These are phyloP conservation scores for Gracilaria vermiculophylla DNA, from an alignment of 23 red algal species.

Conservation along the genomic window DNA sequence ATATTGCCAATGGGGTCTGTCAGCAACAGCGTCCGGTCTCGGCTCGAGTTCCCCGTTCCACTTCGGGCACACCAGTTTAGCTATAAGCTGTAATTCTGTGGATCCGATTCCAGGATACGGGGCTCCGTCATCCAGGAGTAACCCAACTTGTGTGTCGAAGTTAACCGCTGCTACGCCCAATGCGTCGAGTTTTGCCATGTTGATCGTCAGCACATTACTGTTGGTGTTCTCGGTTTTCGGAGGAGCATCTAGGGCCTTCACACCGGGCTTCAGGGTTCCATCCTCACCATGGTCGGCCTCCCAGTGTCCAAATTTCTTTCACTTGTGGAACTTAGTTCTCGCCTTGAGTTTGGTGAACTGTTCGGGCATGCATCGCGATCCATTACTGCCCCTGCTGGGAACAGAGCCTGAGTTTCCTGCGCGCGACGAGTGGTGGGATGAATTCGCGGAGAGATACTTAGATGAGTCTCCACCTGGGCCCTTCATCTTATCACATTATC, in stretches of 20 bases:
- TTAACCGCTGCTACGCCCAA: background rate
- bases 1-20: conserved; percentile 11
- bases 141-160: too few relatives aligned
- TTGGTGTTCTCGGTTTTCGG: background rate
- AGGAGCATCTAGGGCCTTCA: background rate
- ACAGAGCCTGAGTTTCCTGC: background rate
- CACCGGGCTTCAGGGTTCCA: background rate
- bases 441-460: background rate
- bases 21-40: background rate
- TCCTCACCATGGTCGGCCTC: background rate
- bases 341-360: background rate
- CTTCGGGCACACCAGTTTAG: background rate
- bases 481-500: background rate
- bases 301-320: background rate
- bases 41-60: background rate
- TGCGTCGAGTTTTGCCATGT: background rate
- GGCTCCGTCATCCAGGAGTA: conserved; percentile 22
- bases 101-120: conserved; percentile 4
- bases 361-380: too few relatives aligned
- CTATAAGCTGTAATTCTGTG: background rate
- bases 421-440: background rate
- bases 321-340: background rate
- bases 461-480: background rate
- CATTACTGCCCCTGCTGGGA: too few relatives aligned
- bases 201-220: background rate